phyloP scores from a whole-genome alignment of 2,329 filamentous ascomycete species.

The Cladosporium sp. region DNA sequence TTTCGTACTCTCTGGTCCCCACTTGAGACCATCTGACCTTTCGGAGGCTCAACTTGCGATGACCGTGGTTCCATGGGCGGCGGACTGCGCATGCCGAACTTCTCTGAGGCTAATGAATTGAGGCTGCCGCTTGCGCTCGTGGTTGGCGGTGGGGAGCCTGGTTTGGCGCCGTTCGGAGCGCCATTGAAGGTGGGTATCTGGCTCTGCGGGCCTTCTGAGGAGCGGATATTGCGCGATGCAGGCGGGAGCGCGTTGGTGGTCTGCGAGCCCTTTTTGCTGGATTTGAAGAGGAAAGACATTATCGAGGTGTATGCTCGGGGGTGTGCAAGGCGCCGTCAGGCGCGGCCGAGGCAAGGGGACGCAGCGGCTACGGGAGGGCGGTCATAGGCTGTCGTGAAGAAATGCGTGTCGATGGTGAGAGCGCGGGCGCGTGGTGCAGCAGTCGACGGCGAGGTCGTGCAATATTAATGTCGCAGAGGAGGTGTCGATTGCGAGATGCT shows the following conservation, averaged over 20 bases:
- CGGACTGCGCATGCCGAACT: slow-evolving; percentile 10
- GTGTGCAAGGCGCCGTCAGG: slow-evolving; percentile 4
- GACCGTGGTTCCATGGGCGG: background rate
- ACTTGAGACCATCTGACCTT: slow-evolving; percentile 43
- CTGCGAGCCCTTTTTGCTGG: slow-evolving; percentile 34
- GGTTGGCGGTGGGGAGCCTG: slow-evolving; percentile 45
- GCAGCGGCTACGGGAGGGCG: slow-evolving; percentile 5
- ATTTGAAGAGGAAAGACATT: slow-evolving; percentile 54
- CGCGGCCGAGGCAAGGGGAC: slow-evolving; percentile 11
- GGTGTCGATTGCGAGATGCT: background rate
- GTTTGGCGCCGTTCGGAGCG: slow-evolving; percentile 21
- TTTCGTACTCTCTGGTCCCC: slow-evolving; percentile 58
- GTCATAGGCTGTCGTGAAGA: slow-evolving; percentile 6
- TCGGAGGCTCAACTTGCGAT: background rate
- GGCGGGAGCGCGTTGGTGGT: slow-evolving; percentile 44
- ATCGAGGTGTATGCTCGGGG: slow-evolving; percentile 6
- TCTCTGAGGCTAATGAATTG: slow-evolving; percentile 22
- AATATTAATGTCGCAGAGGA: no score
- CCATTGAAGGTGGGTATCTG: slow-evolving; percentile 48
- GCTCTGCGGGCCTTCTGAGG: slow-evolving; percentile 48
- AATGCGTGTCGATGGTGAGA: background rate
- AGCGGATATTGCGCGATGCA: slow-evolving; percentile 54
- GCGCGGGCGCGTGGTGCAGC: background rate
- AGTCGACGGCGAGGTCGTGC: background rate
- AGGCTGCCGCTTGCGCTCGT: slow-evolving; percentile 54